Evolutionary conservation across 2,329 filamentous ascomycete species (phyloP).

Genomic region (Alternaria panax): DNA sequence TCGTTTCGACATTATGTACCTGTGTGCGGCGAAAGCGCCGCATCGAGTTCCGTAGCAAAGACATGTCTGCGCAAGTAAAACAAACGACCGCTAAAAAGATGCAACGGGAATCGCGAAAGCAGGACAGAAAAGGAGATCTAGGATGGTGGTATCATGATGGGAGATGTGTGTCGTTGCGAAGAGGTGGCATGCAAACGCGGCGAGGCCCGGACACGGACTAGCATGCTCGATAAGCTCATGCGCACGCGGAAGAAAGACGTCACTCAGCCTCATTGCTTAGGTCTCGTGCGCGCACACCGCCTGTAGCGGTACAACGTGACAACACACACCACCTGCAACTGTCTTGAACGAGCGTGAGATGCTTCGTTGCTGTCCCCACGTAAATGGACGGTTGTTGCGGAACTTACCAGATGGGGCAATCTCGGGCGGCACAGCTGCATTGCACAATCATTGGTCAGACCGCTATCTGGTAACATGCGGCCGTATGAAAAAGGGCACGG

Average conservation of each 20-base stretch:
- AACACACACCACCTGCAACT: neutral
- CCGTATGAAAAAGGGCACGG: conserved; percentile 10
- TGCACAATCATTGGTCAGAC: neutral
- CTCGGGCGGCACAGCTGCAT: neutral
- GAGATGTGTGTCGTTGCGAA: neutral
- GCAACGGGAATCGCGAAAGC: neutral
- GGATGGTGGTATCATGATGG: neutral
- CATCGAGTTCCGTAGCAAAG: conserved; percentile 30
- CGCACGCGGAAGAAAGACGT: conserved; percentile 3
- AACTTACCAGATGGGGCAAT: neutral
- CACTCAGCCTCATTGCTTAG: conserved; percentile 5
- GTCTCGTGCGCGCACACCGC: conserved; percentile 9
- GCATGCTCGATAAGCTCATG: conserved; percentile 9
- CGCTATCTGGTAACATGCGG: neutral
- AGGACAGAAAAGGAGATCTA: conserved; percentile 3
- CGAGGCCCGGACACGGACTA: conserved; percentile 1
- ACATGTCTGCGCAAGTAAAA: conserved; percentile 22
- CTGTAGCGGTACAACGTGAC: neutral
- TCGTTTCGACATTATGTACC: conserved; percentile 63
- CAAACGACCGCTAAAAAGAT: neutral
- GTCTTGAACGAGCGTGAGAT: neutral
- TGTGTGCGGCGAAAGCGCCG: conserved; percentile 40
- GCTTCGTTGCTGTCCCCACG: neutral
- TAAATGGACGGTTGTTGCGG: neutral
- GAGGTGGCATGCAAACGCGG: conserved; percentile 1